Percentiles rank a stretch among this genome's conserved stretches.
Conservation (phyloP, 148 eudicot genomes). For the Rhododendron simsii region DNA sequence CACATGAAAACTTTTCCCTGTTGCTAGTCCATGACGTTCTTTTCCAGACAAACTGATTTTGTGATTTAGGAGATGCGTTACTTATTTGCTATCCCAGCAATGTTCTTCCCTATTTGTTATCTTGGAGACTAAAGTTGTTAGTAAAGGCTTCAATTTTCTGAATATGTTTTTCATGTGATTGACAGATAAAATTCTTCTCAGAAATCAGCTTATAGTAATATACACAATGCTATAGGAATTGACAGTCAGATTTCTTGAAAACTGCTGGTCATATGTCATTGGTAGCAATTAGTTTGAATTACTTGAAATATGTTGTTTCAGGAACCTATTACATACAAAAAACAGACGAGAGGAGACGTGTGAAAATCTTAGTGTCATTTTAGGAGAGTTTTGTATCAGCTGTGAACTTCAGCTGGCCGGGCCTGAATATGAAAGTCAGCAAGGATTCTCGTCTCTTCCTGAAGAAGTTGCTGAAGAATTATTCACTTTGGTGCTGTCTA, state of each 20-base stretch:
- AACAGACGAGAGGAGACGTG: conserved; percentile 56
- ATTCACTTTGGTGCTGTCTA: conserved; percentile 46
- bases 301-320: conserved; percentile 16
- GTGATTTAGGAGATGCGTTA: background rate
- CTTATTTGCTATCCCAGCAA: background rate
- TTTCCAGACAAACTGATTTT: background rate
- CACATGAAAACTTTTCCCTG: background rate
- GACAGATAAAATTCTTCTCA: background rate
- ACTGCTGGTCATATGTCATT: background rate
- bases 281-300: conserved; percentile 1
- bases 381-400: conserved; percentile 70
- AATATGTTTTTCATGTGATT: background rate
- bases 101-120: background rate
- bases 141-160: background rate
- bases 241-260: background rate
- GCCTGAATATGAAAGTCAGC: conserved; percentile 55
- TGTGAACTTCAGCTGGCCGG: conserved; percentile 80
- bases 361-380: conserved; percentile 38
- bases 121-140: background rate
- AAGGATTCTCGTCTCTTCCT: conserved; percentile 51
- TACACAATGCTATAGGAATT: background rate
- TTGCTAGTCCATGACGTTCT: background rate
- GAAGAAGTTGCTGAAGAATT: conserved; percentile 62
- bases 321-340: conserved; percentile 68
- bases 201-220: background rate